phyloP scores from a whole-genome alignment of 2,329 filamentous ascomycete species.

The Aspergillus sp. region DNA sequence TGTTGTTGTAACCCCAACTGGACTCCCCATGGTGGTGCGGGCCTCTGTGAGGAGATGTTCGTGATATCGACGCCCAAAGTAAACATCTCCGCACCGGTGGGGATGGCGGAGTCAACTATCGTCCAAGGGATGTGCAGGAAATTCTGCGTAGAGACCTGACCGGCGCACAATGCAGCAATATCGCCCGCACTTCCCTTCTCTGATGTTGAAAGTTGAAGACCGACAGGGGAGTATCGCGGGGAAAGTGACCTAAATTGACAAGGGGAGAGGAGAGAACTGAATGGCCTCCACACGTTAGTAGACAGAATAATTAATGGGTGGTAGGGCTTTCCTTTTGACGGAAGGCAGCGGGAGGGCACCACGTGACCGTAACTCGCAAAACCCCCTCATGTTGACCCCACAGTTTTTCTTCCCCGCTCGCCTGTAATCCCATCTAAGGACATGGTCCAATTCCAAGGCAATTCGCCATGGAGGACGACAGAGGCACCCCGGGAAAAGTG shows the following conservation, averaged over 20 bases:
- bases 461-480: conserved; percentile 44
- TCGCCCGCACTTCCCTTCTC: background rate
- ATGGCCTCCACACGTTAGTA: background rate
- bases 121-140: background rate
- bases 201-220: background rate
- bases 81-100: conserved; percentile 27
- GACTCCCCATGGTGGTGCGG: background rate
- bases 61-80: conserved; percentile 2
- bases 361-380: conserved; percentile 22
- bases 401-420: conserved; percentile 43
- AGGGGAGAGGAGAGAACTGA: background rate
- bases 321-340: background rate
- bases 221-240: background rate
- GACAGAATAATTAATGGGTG: background rate
- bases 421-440: conserved; percentile 27
- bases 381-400: conserved; percentile 35
- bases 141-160: background rate
- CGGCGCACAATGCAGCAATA: background rate
- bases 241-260: background rate
- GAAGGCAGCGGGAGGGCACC: conserved; percentile 3
- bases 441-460: conserved; percentile 28
- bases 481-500: conserved; percentile 35
- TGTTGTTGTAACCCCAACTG: background rate
- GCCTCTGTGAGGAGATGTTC: conserved; percentile 11
- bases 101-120: conserved; percentile 12